Evolutionary conservation across 1,139 yeast genomes (phyloP).

Genomic region (Kazachstania sp.): DNA sequence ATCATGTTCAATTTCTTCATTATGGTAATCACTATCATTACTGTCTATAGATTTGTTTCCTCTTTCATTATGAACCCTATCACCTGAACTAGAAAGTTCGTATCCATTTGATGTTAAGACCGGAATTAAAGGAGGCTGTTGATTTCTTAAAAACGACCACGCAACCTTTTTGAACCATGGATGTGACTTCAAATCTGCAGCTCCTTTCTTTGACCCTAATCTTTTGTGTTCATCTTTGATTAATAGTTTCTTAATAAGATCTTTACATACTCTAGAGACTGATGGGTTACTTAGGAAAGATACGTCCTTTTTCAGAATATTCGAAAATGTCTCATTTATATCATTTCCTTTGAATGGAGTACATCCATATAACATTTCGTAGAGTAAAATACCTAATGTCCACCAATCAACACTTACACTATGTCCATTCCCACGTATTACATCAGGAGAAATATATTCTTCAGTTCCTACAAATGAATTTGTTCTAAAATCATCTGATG

Average conservation of each 20-base stretch:
- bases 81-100: constrained; percentile 33
- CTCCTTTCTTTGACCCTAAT: constrained; percentile 86
- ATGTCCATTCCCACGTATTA: constrained; percentile 92
- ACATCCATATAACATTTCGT: constrained; percentile 90
- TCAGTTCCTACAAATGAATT: constrained; percentile 98
- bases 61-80: constrained; percentile 11
- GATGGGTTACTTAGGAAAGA: constrained; percentile 49
- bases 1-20: constrained; percentile 29
- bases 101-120: constrained; percentile 56
- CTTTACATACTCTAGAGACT: constrained; percentile 68
- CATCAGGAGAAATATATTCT: constrained; percentile 97
- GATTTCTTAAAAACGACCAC: constrained; percentile 91
- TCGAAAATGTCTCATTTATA: constrained; percentile 82
- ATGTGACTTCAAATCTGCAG: constrained; percentile 86
- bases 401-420: constrained; percentile 99
- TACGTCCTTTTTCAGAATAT: constrained; percentile 76
- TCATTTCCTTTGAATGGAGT: constrained; percentile 93
- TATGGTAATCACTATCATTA: background rate
- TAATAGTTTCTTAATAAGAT: constrained; percentile 66
- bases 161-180: constrained; percentile 83
- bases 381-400: constrained; percentile 88
- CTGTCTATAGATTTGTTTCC: constrained; percentile 5
- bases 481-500: constrained; percentile 92
- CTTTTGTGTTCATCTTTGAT: constrained; percentile 85
- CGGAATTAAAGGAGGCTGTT: constrained; percentile 92